These are phyloP conservation scores for Striga hermonthica DNA, from an alignment of 305 asterid species.

Conservation along the genomic window DNA sequence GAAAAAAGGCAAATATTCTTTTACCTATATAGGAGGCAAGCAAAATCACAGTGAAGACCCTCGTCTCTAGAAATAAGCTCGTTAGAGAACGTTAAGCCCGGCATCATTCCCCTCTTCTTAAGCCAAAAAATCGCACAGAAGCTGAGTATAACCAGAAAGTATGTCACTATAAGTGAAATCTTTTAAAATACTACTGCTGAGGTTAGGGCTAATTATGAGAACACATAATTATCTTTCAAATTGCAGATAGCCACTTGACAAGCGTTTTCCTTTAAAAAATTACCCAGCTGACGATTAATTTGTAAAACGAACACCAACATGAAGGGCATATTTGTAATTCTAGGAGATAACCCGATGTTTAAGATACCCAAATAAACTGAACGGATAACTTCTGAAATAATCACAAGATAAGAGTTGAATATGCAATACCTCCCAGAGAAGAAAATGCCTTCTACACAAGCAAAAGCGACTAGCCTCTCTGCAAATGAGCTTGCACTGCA, in stretches of 20 bases:
- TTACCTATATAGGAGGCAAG: conserved; percentile 69
- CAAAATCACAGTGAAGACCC: conserved; percentile 84
- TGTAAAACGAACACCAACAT: background rate
- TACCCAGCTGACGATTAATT: background rate
- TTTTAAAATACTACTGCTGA: background rate
- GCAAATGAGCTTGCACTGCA: conserved; percentile 66
- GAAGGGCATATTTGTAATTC: background rate
- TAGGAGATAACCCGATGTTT: background rate
- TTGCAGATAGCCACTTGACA: background rate
- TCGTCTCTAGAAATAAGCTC: conserved; percentile 81
- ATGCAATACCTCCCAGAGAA: conserved; percentile 65
- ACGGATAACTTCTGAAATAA: background rate
- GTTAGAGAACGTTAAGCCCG: conserved; percentile 77
- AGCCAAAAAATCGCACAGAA: conserved; percentile 84
- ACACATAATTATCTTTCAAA: background rate
- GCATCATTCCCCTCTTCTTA: conserved; percentile 75
- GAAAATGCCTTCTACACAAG: conserved; percentile 82
- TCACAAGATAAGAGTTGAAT: background rate
- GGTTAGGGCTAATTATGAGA: background rate
- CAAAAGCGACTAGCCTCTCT: conserved; percentile 75
- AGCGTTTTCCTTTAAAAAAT: background rate
- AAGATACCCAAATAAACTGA: background rate
- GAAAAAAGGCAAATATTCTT: background rate
- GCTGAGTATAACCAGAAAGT: conserved; percentile 36
- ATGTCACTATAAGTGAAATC: conserved; percentile 6